Conservation (phyloP, 768 basidiomycete species). For the Hygrocybe punicea region DNA sequence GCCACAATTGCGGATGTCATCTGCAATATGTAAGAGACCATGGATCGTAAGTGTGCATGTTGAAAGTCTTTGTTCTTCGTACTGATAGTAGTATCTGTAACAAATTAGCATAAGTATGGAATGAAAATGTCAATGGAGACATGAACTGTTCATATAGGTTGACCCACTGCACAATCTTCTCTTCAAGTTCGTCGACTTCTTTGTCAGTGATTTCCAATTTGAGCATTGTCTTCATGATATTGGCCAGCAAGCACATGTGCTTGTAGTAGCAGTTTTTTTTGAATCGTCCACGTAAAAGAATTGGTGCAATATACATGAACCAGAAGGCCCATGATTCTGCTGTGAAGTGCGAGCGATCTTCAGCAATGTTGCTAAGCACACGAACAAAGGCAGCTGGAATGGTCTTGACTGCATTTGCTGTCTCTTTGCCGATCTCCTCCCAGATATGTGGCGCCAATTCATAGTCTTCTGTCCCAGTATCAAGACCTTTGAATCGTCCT, state of each 20-base stretch:
- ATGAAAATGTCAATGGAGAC: too few relatives aligned
- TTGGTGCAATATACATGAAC: constrained; percentile 36
- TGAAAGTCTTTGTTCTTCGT: too few relatives aligned
- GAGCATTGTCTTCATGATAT: constrained; percentile 35
- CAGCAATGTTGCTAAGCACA: constrained; percentile 23
- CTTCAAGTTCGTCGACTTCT: constrained; percentile 20
- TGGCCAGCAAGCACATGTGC: constrained; percentile 34
- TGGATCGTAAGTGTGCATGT: constrained; percentile 33
- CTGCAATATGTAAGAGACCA: constrained; percentile 31
- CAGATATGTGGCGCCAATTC: constrained; percentile 25
- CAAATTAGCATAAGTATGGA: neutral
- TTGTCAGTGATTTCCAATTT: constrained; percentile 25
- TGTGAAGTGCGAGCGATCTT: constrained; percentile 25
- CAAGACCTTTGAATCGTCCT: constrained; percentile 38
- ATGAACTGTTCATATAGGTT: constrained; percentile 37
- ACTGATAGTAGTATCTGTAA: constrained; percentile 12
- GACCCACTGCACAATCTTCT: constrained; percentile 34
- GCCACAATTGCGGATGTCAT: constrained; percentile 29
- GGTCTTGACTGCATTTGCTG: constrained; percentile 17
- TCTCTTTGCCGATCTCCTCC: constrained; percentile 37
- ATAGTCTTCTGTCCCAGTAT: constrained; percentile 29
- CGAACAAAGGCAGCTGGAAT: constrained; percentile 36
- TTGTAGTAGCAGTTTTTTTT: constrained; percentile 28
- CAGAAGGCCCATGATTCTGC: constrained; percentile 41
- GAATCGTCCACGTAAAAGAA: constrained; percentile 33